phyloP scores from a whole-genome alignment of 805 yeast genomes.

The Barnettozyma pratensis region DNA sequence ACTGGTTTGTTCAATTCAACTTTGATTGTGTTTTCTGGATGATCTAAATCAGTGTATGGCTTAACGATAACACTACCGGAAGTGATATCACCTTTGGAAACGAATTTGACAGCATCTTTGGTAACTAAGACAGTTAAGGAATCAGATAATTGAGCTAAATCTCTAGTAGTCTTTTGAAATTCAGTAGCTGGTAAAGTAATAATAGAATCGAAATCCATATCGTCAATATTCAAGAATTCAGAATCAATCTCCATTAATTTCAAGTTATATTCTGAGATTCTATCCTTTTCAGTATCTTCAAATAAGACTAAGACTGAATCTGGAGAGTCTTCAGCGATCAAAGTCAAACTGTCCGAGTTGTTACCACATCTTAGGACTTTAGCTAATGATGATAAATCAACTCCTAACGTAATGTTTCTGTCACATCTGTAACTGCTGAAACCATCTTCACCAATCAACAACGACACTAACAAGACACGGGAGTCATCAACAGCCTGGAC shows the following conservation, averaged over 20 bases:
- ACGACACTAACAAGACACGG: slow-evolving; percentile 85
- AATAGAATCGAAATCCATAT: slow-evolving; percentile 83
- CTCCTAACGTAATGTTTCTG: slow-evolving; percentile 84
- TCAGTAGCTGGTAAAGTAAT: slow-evolving; percentile 84
- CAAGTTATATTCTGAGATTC: slow-evolving; percentile 86
- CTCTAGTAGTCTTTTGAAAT: slow-evolving; percentile 85
- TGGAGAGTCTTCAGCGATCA: slow-evolving; percentile 86
- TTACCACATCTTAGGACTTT: slow-evolving; percentile 90
- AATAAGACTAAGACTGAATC: slow-evolving; percentile 75
- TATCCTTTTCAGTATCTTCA: slow-evolving; percentile 87
- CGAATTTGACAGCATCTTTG: slow-evolving; percentile 87
- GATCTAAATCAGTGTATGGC: slow-evolving; percentile 77
- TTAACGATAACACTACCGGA: slow-evolving; percentile 81
- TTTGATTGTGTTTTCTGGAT: slow-evolving; percentile 67
- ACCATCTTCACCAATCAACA: slow-evolving; percentile 82
- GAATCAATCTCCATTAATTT: slow-evolving; percentile 96
- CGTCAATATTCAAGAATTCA: slow-evolving; percentile 90
- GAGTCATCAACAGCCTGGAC: slow-evolving; percentile 98
- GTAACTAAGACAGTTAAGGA: slow-evolving; percentile 81
- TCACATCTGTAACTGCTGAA: slow-evolving; percentile 94
- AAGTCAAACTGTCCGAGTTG: slow-evolving; percentile 79
- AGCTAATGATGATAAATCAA: slow-evolving; percentile 81
- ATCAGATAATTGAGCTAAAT: slow-evolving; percentile 81
- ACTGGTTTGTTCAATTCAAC: slow-evolving; percentile 85
- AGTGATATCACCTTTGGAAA: slow-evolving; percentile 89